phyloP scores from a whole-genome alignment of 2,329 filamentous ascomycete species.

The Ophiocordyceps camponoti-rufipedis region DNA sequence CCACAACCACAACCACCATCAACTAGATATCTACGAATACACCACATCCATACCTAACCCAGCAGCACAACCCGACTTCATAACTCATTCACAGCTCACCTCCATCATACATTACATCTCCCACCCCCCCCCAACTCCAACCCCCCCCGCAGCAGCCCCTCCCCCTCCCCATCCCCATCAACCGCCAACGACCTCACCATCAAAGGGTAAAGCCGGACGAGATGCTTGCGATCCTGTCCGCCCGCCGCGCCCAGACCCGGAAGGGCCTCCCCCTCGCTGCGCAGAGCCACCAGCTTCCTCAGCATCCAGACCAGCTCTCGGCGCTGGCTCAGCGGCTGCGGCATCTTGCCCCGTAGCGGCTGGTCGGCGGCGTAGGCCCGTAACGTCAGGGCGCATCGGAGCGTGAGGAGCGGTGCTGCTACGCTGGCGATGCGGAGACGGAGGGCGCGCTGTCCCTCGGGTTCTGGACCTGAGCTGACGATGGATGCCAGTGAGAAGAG shows the following conservation, averaged over 20 bases:
- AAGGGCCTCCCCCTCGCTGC: constrained; percentile 53
- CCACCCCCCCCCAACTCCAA: constrained; percentile 39
- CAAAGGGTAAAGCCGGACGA: constrained; percentile 66
- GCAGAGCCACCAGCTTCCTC: constrained; percentile 43
- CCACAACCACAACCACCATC: too few species aligned
- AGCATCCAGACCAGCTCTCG: constrained; percentile 63
- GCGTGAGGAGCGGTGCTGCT: constrained; percentile 62
- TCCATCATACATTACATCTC: constrained; percentile 5
- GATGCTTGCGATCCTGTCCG: constrained; percentile 46
- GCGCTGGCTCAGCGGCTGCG: constrained; percentile 65
- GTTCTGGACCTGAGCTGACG: constrained; percentile 4
- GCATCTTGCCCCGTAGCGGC: constrained; percentile 73
- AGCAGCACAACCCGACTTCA: too few species aligned
- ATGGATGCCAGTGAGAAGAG: constrained; percentile 50
- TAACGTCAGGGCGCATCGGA: constrained; percentile 65
- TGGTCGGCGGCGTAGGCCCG: constrained; percentile 81
- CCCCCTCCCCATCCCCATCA: constrained; percentile 40
- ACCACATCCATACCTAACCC: too few species aligned
- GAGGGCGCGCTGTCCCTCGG: constrained; percentile 10
- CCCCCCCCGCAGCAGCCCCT: constrained; percentile 37
- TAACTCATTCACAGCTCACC: too few species aligned
- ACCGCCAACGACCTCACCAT: constrained; percentile 42
- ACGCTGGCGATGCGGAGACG: constrained; percentile 51
- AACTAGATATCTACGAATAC: too few species aligned
- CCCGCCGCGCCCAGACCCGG: constrained; percentile 33